A percentile compares a stretch with the other conserved stretches of the same genome.
These are phyloP conservation scores for Flueggea neowawraea DNA, from an alignment of 441 rosid genomes.

Conservation along the genomic window DNA sequence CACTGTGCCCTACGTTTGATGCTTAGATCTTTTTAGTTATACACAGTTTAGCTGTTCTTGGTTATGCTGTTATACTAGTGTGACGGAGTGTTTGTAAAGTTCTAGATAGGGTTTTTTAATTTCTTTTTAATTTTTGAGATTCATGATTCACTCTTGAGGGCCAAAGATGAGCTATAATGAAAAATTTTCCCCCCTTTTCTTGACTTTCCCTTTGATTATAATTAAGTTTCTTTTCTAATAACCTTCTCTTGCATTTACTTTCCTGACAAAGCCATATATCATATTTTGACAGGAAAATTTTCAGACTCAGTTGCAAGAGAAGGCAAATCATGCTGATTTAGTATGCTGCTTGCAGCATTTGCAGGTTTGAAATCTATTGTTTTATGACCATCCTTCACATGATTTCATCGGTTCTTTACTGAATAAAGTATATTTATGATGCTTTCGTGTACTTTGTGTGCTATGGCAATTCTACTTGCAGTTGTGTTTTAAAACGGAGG, in stretches of 20 bases:
- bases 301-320: slow-evolving; percentile 53
- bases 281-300: slow-evolving; percentile 59
- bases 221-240: background rate
- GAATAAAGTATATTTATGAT: background rate
- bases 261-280: background rate
- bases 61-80: no score
- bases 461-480: slow-evolving; percentile 24
- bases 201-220: no score
- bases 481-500: slow-evolving; percentile 92
- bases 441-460: background rate
- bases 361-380: slow-evolving; percentile 46
- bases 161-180: no score
- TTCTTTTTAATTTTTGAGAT: no score
- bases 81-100: no score
- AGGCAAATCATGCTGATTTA: slow-evolving; percentile 60
- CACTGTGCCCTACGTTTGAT: no score
- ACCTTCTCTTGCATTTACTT: background rate
- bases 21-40: no score
- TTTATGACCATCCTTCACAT: slow-evolving; percentile 2
- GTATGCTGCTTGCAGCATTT: slow-evolving; percentile 94
- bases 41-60: no score
- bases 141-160: no score
- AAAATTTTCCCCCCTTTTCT: no score
- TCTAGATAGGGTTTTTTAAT: no score
- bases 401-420: slow-evolving; percentile 1